Base-by-base conservation (phyloP, 1,284 basidiomycete species). In the Testicularia cyperi region DNA sequence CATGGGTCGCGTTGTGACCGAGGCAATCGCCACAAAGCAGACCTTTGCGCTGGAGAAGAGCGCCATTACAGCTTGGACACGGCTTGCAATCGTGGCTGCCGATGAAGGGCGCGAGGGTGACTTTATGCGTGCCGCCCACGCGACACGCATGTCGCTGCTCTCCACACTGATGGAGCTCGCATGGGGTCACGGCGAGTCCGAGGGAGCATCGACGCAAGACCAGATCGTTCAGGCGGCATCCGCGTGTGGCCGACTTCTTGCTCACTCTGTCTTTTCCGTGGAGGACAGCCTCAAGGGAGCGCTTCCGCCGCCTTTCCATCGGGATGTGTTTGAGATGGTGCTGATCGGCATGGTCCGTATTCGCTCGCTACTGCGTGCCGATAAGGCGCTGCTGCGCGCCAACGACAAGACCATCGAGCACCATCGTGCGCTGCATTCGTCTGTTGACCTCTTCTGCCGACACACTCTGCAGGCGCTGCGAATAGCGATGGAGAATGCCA, bases 91-190 rank as follows among this genome's bases (percentile, higher is more conserved):
- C 18, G 37, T 62, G 2, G 82, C 92, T 20, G 83, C 88, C 0
- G 77, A 78, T 14, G 91, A 92, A 77, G 81, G 79, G 33, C 82
- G 88, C 18, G 82, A 80, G 5, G 91, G 90, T 1, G 86, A 91
- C 55, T 86, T 92, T 81, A 89, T 92, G 85, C 82, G 86, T 0
- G 83, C 83, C 1, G 85, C 92, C 21, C 90, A 95, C 67, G 82
- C 84, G 1, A 84, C 86, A 19, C 82, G 90, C 24, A 78, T 95
- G 7, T 82, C 83, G 6, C 80, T 94, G 6, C 79, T 95, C 2
- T 81, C 89, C 13, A 83, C 85, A 1, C 75, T 92, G 38, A 80
- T 92, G 24, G 88, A 94, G 66, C 81, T 87, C 1, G 81, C 82
- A 0, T 77, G 82, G 12, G 85, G 68, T 77, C 2, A 85, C 86